Evolutionary conservation across 1,284 basidiomycete genomes (phyloP).

Genomic region (Stereum hirsutum): DNA sequence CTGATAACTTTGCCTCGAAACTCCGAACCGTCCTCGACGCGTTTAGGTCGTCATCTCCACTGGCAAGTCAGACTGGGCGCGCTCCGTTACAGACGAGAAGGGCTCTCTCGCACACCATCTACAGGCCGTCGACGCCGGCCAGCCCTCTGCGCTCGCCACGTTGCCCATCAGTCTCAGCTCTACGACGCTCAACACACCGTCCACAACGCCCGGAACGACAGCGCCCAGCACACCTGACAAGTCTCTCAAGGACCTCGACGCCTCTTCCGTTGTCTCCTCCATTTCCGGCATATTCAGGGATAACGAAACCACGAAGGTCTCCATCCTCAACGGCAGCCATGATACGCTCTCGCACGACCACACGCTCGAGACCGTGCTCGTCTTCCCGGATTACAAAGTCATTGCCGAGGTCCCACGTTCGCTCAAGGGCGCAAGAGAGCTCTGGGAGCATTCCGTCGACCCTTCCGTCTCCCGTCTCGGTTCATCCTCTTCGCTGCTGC

Average conservation of each 20-base stretch:
- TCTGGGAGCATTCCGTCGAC: conserved; percentile 59
- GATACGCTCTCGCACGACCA: conserved; percentile 49
- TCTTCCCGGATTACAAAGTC: conserved; percentile 87
- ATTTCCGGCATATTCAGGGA: conserved; percentile 50
- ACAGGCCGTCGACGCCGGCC: conserved; percentile 23
- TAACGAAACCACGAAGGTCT: conserved; percentile 45
- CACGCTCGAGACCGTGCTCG: conserved; percentile 64
- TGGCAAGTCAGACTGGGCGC: conserved; percentile 80
- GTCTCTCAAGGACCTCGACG: conserved; percentile 8
- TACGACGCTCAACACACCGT: conserved; percentile 10
- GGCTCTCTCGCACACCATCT: conserved; percentile 64
- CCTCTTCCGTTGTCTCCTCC: conserved; percentile 15
- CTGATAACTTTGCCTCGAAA: conserved; percentile 9
- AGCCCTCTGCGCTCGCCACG: too few species aligned
- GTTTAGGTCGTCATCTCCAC: conserved; percentile 77
- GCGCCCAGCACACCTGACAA: conserved; percentile 9
- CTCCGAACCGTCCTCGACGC: neutral
- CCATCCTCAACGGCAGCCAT: conserved; percentile 79
- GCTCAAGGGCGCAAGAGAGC: conserved; percentile 51
- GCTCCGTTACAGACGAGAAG: conserved; percentile 60
- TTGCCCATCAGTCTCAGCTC: conserved; percentile 8
- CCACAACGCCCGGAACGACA: conserved; percentile 16
- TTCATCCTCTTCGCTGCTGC: conserved; percentile 29
- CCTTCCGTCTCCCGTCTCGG: conserved; percentile 41
- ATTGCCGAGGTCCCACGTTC: conserved; percentile 62